Base-by-base conservation (phyloP, 1,139 yeast species). In the Magnusiomyces magnusii region DNA sequence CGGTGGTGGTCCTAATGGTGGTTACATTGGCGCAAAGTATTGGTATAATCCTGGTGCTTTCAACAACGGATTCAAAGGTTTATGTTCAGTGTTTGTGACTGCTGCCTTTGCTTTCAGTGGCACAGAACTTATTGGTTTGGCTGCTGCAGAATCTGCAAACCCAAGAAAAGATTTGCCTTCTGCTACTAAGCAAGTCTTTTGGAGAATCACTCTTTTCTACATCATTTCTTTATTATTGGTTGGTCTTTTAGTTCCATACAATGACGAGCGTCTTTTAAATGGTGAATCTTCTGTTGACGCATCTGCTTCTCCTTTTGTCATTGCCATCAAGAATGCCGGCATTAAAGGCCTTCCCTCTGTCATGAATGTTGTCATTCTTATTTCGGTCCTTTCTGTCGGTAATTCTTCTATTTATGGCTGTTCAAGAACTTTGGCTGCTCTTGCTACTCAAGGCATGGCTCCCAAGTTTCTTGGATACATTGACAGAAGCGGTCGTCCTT, bases 101-200 rank as follows among this genome's bases (percentile, higher is more conserved):
- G 95, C 96, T 41, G 93, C 96, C 2, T 90, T 89, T 73, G 84
- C 96, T 2, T 87, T 87, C 67, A 91, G 90, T 58, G 93, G 93
- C 66, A 82, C 86, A 60, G 95, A 88, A 74, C 79, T 86, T 66
- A 85, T 85, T 62, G 92, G 93, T 61, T 78, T 89, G 62, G 90
- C 93, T 39, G 91, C 95, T 51, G 89, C 92, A 19, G 95, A 88
- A 73, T 84, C 95, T 54, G 77, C 77, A 52, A 83, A 87, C 71
- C 96, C 96, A 57, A 77, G 84, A 71, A 77, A 77, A 67, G 74
- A 85, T 17, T 76, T 86, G 59, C 88, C 91, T 58, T 75, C 77
- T 61, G 89, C 89, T 51, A 80, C 81, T 64, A 85, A 84, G 70
- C 88, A 83, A 66, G 87, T 85, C 36, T 81, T 84, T 72, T 84